Conservation (phyloP, 306 rosid genomes). For the Geum urbanum region DNA sequence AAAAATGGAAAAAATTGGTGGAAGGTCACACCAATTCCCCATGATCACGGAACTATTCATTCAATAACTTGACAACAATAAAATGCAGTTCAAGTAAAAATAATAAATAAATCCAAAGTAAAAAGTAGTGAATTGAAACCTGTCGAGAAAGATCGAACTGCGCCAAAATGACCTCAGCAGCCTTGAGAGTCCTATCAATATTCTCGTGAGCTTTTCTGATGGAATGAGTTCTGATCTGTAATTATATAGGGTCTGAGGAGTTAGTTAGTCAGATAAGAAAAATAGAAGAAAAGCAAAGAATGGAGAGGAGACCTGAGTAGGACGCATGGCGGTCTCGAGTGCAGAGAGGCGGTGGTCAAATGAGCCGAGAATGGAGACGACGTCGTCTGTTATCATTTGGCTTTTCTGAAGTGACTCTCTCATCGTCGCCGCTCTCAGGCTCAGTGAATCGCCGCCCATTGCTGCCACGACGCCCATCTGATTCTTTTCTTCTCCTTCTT, state of each 20-base stretch:
- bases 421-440: slow-evolving; percentile 71
- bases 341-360: slow-evolving; percentile 97
- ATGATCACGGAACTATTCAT: background rate
- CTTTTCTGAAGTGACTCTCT: slow-evolving; percentile 85
- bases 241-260: background rate
- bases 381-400: slow-evolving; percentile 83
- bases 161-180: slow-evolving; percentile 77
- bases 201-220: slow-evolving; percentile 95
- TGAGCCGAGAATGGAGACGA: slow-evolving; percentile 85
- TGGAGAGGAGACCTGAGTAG: slow-evolving; percentile 66
- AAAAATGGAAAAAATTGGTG: no score
- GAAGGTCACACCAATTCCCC: background rate
- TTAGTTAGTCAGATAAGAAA: no score
- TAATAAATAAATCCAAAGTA: no score
- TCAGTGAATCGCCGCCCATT: slow-evolving; percentile 55
- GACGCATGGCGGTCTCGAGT: slow-evolving; percentile 98
- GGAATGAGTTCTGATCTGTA: slow-evolving; percentile 83
- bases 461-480: slow-evolving; percentile 50
- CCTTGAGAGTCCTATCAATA: slow-evolving; percentile 82
- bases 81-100: slow-evolving; percentile 1
- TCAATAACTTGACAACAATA: background rate
- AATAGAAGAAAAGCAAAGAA: slow-evolving; percentile 19
- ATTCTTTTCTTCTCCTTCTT: no score
- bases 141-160: slow-evolving; percentile 88
- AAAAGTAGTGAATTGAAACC: slow-evolving; percentile 26